Evolutionary conservation across 2,329 filamentous ascomycete species (phyloP).

Genomic region (Alternaria sp.): DNA sequence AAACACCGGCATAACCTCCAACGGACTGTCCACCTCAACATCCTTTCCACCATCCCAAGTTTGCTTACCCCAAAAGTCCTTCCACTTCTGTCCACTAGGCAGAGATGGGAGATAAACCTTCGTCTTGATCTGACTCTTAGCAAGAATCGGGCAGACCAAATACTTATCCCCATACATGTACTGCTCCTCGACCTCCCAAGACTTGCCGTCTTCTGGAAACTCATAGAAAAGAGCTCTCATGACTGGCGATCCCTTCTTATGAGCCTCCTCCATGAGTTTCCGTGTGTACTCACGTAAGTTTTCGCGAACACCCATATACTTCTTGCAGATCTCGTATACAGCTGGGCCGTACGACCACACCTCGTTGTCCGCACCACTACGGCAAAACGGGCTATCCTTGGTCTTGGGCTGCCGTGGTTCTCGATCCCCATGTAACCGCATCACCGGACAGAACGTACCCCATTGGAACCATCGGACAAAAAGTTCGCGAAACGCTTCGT

Average conservation of each 20-base stretch:
- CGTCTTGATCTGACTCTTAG: constrained; percentile 56
- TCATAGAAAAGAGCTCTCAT: constrained; percentile 72
- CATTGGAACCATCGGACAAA: constrained; percentile 76
- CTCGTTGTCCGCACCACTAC: constrained; percentile 66
- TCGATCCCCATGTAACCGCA: constrained; percentile 72
- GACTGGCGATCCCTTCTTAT: constrained; percentile 67
- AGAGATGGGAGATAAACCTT: constrained; percentile 63
- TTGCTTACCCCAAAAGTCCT: constrained; percentile 47
- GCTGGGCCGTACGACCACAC: constrained; percentile 72
- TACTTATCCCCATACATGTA: constrained; percentile 72
- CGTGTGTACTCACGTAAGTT: constrained; percentile 67
- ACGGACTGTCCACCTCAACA: constrained; percentile 55
- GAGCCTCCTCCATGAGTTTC: constrained; percentile 66
- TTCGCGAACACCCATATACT: constrained; percentile 68
- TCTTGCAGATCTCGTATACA: constrained; percentile 67
- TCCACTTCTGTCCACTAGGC: constrained; percentile 53
- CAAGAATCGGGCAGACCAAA: constrained; percentile 65
- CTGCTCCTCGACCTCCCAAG: constrained; percentile 68
- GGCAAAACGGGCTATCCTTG: constrained; percentile 49
- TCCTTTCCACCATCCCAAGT: constrained; percentile 52
- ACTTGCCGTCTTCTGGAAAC: constrained; percentile 63
- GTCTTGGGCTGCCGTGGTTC: constrained; percentile 64
- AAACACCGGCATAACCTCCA: constrained; percentile 61
- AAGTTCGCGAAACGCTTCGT: constrained; percentile 67
- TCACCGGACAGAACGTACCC: constrained; percentile 73